phyloP scores from a whole-genome alignment of 225 moss, liverwort and hornwort species.

The Bryum argenteum region DNA sequence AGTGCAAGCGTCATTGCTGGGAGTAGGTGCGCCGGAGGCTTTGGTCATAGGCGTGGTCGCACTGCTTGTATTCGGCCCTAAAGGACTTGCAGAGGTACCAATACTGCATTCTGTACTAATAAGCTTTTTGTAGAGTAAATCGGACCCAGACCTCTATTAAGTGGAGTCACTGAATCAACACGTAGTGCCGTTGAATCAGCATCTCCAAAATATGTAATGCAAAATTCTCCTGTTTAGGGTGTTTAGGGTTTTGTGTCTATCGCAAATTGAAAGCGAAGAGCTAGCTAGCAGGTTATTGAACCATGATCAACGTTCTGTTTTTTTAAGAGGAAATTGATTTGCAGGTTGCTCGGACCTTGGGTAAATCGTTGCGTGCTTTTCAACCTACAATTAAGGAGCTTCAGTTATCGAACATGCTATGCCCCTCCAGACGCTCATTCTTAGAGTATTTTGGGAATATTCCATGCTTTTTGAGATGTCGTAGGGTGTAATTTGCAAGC shows the following conservation, averaged over 20 bases:
- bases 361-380: slow-evolving; percentile 87
- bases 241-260: slow-evolving; percentile 21
- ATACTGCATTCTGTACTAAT: too few species aligned
- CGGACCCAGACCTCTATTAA: neutral
- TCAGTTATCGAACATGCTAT: slow-evolving; percentile 52
- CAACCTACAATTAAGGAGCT: slow-evolving; percentile 96
- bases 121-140: neutral
- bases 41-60: slow-evolving; percentile 93
- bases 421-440: neutral
- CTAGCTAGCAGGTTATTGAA: neutral
- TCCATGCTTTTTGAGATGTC: too few species aligned
- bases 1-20: slow-evolving; percentile 84
- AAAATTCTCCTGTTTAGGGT: slow-evolving; percentile 5
- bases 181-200: neutral
- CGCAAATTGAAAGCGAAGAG: slow-evolving; percentile 5
- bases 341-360: slow-evolving; percentile 91
- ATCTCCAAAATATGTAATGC: neutral
- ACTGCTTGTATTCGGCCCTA: slow-evolving; percentile 85
- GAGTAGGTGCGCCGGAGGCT: slow-evolving; percentile 95
- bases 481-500: too few species aligned
- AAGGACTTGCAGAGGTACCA: slow-evolving; percentile 88
- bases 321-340: slow-evolving; percentile 11
- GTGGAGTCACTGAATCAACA: neutral
- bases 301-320: neutral
- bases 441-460: too few species aligned